Evolutionary conservation across 805 yeast species (phyloP).

Genomic region (Vanderwaltozyma polyspora): DNA sequence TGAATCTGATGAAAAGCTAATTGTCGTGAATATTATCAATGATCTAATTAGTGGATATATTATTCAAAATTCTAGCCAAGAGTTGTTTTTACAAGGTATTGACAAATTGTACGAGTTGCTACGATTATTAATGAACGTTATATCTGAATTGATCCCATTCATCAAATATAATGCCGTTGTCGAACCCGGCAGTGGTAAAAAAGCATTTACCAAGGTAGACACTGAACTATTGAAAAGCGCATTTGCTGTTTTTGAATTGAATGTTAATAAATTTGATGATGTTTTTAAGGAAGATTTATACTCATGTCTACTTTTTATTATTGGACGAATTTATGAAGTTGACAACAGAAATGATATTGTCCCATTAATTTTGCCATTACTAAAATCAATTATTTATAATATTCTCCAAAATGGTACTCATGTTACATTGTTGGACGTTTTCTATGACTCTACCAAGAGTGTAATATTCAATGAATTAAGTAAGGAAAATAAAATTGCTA

Average conservation of each 20-base stretch:
- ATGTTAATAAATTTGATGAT: constrained; percentile 55
- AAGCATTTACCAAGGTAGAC: constrained; percentile 20
- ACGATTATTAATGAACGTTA: constrained; percentile 53
- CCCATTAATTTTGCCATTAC: constrained; percentile 41
- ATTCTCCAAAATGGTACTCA: constrained; percentile 21
- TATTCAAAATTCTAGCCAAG: constrained; percentile 21
- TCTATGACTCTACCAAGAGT: constrained; percentile 29
- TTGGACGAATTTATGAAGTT: constrained; percentile 43
- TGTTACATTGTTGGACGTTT: constrained; percentile 23
- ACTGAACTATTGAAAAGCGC: constrained; percentile 36
- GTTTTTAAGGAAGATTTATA: constrained; percentile 60
- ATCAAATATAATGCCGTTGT: constrained; percentile 33
- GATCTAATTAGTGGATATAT: constrained; percentile 39
- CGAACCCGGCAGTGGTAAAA: neutral
- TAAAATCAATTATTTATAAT: constrained; percentile 35
- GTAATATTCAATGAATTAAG: constrained; percentile 11
- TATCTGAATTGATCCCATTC: constrained; percentile 51
- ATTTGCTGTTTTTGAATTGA: constrained; percentile 43
- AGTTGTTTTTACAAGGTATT: constrained; percentile 42
- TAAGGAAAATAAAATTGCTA: constrained; percentile 31
- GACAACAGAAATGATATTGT: constrained; percentile 33
- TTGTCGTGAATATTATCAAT: constrained; percentile 45
- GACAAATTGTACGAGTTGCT: constrained; percentile 77
- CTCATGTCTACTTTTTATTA: constrained; percentile 55
- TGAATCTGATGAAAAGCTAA: constrained; percentile 35